Conservation (phyloP, 2,329 filamentous ascomycete species). For the Hypoxylon sp. region DNA sequence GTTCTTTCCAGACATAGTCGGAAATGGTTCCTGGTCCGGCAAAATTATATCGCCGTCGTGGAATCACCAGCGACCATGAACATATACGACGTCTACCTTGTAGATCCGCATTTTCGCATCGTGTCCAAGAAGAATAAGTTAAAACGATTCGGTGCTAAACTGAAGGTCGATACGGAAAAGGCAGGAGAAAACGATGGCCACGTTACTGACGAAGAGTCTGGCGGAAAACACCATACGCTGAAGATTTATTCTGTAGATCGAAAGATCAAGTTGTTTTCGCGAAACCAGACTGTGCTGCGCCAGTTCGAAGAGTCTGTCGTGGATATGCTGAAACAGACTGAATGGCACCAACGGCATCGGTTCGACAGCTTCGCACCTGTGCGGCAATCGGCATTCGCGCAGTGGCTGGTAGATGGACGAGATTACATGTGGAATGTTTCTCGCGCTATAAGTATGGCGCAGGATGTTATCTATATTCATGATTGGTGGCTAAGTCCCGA, state of each 20-base stretch:
- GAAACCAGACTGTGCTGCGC: constrained; percentile 85
- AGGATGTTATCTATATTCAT: constrained; percentile 98
- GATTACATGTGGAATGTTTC: constrained; percentile 99
- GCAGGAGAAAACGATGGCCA: constrained; percentile 42
- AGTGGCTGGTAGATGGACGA: constrained; percentile 95
- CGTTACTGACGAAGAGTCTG: constrained; percentile 48
- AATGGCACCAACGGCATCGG: constrained; percentile 84
- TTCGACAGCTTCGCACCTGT: constrained; percentile 96
- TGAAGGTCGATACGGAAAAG: constrained; percentile 69
- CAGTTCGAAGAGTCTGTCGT: constrained; percentile 95
- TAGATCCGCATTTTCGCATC: constrained; percentile 86
- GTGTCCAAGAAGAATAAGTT: constrained; percentile 73
- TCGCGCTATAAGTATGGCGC: constrained; percentile 93
- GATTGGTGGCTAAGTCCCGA: constrained; percentile 99
- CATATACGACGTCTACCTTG: constrained; percentile 98
- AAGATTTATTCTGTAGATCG: constrained; percentile 92
- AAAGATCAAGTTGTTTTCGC: constrained; percentile 87
- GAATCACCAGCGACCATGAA: constrained; percentile 99
- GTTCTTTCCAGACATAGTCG: constrained; percentile 84
- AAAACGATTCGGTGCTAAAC: constrained; percentile 63
- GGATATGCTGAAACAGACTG: constrained; percentile 82
- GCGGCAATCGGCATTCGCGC: constrained; percentile 83
- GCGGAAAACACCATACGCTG: constrained; percentile 75
- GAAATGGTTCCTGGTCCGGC: constrained; percentile 97
- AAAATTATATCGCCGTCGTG: constrained; percentile 98